A percentile compares a stretch with the other conserved stretches of the same genome.
Conservation (phyloP, 805 yeast species). For the Monosporozyma siamensis region DNA sequence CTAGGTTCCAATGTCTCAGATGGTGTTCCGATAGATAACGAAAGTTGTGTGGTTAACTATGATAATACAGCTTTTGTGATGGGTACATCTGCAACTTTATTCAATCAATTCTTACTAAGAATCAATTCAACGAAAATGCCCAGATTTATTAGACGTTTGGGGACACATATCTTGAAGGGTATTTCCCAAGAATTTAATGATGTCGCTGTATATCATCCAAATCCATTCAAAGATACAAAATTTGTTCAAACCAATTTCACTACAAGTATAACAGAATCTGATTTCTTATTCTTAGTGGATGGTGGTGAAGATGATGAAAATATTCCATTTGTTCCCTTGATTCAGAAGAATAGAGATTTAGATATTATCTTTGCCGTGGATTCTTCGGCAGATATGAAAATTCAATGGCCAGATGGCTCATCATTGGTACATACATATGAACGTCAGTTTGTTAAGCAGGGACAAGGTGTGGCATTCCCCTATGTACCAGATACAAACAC, state of each 20-base stretch:
- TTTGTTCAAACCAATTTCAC: slow-evolving; percentile 27
- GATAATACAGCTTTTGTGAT: slow-evolving; percentile 76
- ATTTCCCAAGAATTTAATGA: slow-evolving; percentile 48
- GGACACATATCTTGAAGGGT: slow-evolving; percentile 36
- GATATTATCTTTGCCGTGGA: slow-evolving; percentile 62
- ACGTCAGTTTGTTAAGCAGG: slow-evolving; percentile 47
- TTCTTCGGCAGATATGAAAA: slow-evolving; percentile 54
- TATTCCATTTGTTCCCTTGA: slow-evolving; percentile 53
- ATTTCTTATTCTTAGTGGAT: slow-evolving; percentile 48
- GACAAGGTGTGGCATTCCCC: slow-evolving; percentile 61
- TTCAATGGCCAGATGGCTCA: slow-evolving; percentile 59
- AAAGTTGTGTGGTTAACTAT: slow-evolving; percentile 53
- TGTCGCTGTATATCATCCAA: slow-evolving; percentile 62
- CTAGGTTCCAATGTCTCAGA: slow-evolving; percentile 56
- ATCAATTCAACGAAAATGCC: slow-evolving; percentile 38
- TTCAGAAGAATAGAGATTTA: slow-evolving; percentile 49
- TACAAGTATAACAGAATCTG: slow-evolving; percentile 33
- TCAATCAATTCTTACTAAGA: slow-evolving; percentile 56
- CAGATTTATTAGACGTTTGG: slow-evolving; percentile 34
- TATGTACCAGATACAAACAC: slow-evolving; percentile 65
- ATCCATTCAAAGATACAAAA: slow-evolving; percentile 50
- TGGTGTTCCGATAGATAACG: slow-evolving; percentile 43
- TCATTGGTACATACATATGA: slow-evolving; percentile 47
- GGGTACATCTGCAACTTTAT: slow-evolving; percentile 77
- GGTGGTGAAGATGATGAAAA: slow-evolving; percentile 66